Base-by-base conservation (phyloP, 129 eudicot species). In the Artemisia argyi region DNA sequence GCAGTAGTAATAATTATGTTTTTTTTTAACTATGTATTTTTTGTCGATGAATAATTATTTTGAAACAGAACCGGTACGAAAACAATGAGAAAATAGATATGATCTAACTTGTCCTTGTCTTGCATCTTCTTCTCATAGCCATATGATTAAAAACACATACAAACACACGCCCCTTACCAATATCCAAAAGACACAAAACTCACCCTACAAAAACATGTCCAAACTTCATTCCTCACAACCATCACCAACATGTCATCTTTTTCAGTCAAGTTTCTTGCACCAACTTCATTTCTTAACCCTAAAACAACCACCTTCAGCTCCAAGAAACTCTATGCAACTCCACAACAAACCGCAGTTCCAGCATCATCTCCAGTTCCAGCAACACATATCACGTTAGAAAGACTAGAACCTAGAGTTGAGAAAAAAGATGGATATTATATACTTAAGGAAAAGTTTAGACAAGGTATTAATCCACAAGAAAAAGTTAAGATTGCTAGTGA, bases 331-430 rank as follows among this genome's bases (percentile, higher is more conserved):
- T 66, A 76, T 49, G 89, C 86, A 42, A 82, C 80, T 13, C 87
- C 88, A 1, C 75, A 84, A n/a, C 85, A 71, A 61, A 71, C 84
- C 11, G 83, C 88, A 57, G 88, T 78, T 5, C 80, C 80, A 2
- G 4, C 90, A 13, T 76, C 30, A 48, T 73, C 68, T 26, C 26
- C 91, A 10, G 83, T 39, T 39, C 46, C 46, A 39, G 46, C 46
- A 39, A 39, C 46, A 13, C 81, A 35, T 19, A 51, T 1, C 2
- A 26, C 81, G 1, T 80, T 75, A 3, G 85, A 72, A 15, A 80
- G 98, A 80, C 79, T 90, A 44, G 98, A 90, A 85, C 91, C 97
- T 2, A 90, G 96, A 71, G 98, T 94, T 69, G 98, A 94, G 67
- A 76, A 85, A 66, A 87, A 77, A 47, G 82, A 66, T 26, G 98